Evolutionary conservation across 495 filamentous ascomycete genomes (phyloP).

Genomic region (Patellaria atrata): DNA sequence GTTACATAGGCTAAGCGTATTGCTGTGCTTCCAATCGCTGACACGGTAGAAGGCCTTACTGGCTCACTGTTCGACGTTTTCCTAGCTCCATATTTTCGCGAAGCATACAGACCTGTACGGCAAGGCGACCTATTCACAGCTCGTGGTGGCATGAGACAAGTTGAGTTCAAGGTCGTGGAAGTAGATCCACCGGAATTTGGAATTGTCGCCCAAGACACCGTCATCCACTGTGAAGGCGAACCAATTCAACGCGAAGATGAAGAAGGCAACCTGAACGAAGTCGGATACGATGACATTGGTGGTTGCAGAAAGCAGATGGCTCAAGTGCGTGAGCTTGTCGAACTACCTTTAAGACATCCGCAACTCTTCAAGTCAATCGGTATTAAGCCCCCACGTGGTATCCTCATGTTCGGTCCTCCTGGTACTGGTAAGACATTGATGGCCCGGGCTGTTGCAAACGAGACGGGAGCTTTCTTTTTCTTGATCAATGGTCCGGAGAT

Average conservation of each 20-base stretch:
- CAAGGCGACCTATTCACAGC: conserved; percentile 96
- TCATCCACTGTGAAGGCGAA: conserved; percentile 98
- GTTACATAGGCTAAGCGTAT: conserved; percentile 80
- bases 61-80: conserved; percentile 97
- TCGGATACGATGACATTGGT: conserved; percentile 98
- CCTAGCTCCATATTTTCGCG: conserved; percentile 98
- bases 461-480: conserved; percentile 99
- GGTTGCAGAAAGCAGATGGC: conserved; percentile 99
- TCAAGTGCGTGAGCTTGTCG: conserved; percentile 95
- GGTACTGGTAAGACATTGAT: conserved; percentile 99
- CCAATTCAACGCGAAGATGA: conserved; percentile 98
- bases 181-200: conserved; percentile 96
- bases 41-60: conserved; percentile 93
- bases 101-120: conserved; percentile 91
- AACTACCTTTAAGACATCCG: conserved; percentile 88
- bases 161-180: conserved; percentile 98
- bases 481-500: conserved; percentile 97
- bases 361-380: conserved; percentile 99
- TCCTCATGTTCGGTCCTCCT: conserved; percentile 91
- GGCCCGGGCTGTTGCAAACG: conserved; percentile 96
- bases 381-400: conserved; percentile 98
- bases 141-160: conserved; percentile 93
- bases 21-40: conserved; percentile 93
- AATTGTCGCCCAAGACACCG: conserved; percentile 95
- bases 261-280: conserved; percentile 96